Evolutionary conservation across 768 basidiomycete genomes (phyloP).

Genomic region (Sistotremastrum niveocremeum): DNA sequence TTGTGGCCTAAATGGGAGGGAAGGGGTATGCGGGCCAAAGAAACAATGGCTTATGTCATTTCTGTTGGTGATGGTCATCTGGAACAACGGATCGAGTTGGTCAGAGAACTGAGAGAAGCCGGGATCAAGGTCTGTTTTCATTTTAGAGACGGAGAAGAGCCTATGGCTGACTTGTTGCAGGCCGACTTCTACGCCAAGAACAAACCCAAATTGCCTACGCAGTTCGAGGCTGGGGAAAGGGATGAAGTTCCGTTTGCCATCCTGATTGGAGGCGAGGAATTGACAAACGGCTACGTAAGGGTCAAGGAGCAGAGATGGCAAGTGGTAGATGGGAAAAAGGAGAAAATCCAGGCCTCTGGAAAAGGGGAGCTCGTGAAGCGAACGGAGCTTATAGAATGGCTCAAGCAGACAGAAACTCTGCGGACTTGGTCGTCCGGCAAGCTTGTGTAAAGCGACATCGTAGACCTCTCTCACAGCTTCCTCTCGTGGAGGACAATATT

Average conservation of each 20-base stretch:
- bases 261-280: constrained; percentile 80
- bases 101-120: constrained; percentile 65
- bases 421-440: no score
- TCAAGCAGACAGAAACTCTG: constrained; percentile 27
- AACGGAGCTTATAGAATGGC: constrained; percentile 46
- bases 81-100: constrained; percentile 70
- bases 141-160: not conserved
- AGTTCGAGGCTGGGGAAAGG: constrained; percentile 82
- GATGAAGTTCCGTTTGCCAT: constrained; percentile 91
- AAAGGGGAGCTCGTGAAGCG: constrained; percentile 56
- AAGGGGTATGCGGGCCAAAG: constrained; percentile 69
- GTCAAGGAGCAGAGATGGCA: constrained; percentile 90
- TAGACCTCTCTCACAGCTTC: no score
- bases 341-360: constrained; percentile 41
- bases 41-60: constrained; percentile 90
- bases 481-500: no score
- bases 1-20: constrained; percentile 80
- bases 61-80: constrained; percentile 81
- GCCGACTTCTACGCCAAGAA: constrained; percentile 86
- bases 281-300: constrained; percentile 69
- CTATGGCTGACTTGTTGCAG: constrained; percentile 22
- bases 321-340: constrained; percentile 57
- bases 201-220: constrained; percentile 77
- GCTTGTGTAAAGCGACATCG: no score
- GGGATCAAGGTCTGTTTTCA: constrained; percentile 63